phyloP scores from a whole-genome alignment of 139 green algal species.

The Chlamydomonas applanata region DNA sequence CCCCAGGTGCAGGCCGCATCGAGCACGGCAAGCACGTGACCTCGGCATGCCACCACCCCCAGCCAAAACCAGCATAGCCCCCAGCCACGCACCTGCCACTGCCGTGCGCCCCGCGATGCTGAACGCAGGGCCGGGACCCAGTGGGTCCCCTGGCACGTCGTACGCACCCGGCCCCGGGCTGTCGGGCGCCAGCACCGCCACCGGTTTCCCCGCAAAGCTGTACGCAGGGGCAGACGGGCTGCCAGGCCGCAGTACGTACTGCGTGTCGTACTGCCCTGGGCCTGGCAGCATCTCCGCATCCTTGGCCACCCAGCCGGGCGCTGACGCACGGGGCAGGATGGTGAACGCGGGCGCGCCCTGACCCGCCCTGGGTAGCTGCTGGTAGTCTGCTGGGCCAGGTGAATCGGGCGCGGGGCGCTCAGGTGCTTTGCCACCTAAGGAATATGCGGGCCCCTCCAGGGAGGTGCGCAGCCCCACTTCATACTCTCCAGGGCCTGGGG shows the following conservation, averaged over 20 bases:
- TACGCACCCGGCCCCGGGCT: conserved; percentile 11
- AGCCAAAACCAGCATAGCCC: no score
- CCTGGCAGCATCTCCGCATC: background rate
- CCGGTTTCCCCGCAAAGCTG: background rate
- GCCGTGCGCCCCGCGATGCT: conserved; percentile 15
- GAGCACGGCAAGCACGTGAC: no score
- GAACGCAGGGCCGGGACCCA: conserved; percentile 20
- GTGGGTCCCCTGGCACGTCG: background rate
- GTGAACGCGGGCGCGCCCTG: background rate
- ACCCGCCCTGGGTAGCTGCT: background rate
- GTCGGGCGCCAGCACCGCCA: background rate
- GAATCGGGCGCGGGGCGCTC: background rate
- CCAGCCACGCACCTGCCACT: background rate
- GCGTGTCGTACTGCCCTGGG: background rate
- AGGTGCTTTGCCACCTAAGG: conserved; percentile 1
- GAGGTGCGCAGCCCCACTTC: background rate
- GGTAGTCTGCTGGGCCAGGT: conserved; percentile 13
- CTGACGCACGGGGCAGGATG: background rate
- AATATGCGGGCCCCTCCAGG: background rate
- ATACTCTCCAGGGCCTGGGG: conserved; percentile 12
- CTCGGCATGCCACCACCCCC: no score
- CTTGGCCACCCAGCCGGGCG: background rate
- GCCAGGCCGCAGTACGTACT: background rate
- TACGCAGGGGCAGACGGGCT: conserved; percentile 19
- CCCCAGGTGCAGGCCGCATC: no score